These are phyloP conservation scores for Podaxis sp. DNA, from an alignment of 768 basidiomycete genomes.

Conservation along the genomic window DNA sequence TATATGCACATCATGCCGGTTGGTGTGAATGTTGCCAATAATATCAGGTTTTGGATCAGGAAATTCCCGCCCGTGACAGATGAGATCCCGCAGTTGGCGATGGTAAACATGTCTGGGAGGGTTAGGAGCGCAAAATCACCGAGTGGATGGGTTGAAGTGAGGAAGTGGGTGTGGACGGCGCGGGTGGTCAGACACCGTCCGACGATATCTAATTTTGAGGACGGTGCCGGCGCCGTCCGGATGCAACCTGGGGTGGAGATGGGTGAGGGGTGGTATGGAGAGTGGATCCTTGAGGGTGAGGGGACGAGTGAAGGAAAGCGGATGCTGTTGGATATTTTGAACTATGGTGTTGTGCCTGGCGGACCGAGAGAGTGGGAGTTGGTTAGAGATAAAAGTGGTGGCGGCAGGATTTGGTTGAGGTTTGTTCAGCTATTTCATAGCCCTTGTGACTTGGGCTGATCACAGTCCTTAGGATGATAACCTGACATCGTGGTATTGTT, in stretches of 20 bases:
- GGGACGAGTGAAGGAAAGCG: conserved; percentile 66
- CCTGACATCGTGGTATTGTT: not conserved
- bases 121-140: conserved; percentile 62
- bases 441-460: not conserved
- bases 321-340: conserved; percentile 50
- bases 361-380: conserved; percentile 45
- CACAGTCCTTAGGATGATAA: not conserved
- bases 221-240: not conserved
- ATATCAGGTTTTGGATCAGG: conserved; percentile 31
- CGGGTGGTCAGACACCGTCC: conserved; percentile 28
- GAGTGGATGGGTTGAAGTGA: conserved; percentile 53
- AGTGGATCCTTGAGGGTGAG: conserved; percentile 79
- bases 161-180: conserved; percentile 66
- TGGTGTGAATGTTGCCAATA: conserved; percentile 18
- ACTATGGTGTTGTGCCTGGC: conserved; percentile 20
- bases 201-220: conserved; percentile 23
- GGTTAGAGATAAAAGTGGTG: conserved; percentile 56
- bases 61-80: conserved; percentile 30
- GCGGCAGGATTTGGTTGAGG: conserved; percentile 63
- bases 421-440: conserved; percentile 20
- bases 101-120: conserved; percentile 38
- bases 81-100: conserved; percentile 42
- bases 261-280: conserved; percentile 69
- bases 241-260: conserved; percentile 23
- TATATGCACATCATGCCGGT: conserved; percentile 60